Evolutionary conservation across 2,329 filamentous ascomycete species (phyloP), one percentile per base, ranked within the genome.

Genomic region (Penicillium glabrum): DNA sequence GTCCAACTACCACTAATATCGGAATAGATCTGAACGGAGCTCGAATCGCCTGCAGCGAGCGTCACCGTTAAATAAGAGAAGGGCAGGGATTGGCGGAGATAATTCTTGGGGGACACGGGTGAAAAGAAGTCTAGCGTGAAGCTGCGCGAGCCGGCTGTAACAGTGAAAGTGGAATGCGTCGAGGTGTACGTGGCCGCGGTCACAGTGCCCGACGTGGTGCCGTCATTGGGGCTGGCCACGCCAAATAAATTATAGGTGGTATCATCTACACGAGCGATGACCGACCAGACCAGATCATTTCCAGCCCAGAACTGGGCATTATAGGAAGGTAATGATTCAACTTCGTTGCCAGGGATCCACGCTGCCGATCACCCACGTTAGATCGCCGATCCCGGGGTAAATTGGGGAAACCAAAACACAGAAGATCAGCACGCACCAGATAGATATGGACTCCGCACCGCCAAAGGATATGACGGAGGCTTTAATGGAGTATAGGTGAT

Each of bases 101-200:
- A 69, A 50, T 77, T 69, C n/a, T 68, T 67, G 14, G 74, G 73
- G 11, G 71, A 74, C 0, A 77, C 70, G 1, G 74, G 75, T 21
- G 75, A 77, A 55, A 78, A 73, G 59, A 77, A 78, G 54, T 77
- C 75, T 14, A 78, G 62, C 2, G 64, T 69, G 53, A 77, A 69
- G 11, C 57, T 67, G 9, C 66, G 67, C n/a, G 62, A 55, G 5
- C 71, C 70, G 1, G 74, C 75, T 37, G 63, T 66, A 9, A 77
- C 59, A 0, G 61, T 69, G 60, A 78, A 76, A 9, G 66, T 68
- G 24, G 69, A 69, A 62, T 75, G 75, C 0, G 75, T 77, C 8
- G 74, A 69, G 10, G 72, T 77, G 56, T 72, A 77, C 21, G 65
- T 68, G 16, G 65, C 68, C 8, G 59, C 57, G 13, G 61, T 66